Evolutionary conservation across 768 basidiomycete genomes (phyloP).

Genomic region (Phylloporus arenicola): DNA sequence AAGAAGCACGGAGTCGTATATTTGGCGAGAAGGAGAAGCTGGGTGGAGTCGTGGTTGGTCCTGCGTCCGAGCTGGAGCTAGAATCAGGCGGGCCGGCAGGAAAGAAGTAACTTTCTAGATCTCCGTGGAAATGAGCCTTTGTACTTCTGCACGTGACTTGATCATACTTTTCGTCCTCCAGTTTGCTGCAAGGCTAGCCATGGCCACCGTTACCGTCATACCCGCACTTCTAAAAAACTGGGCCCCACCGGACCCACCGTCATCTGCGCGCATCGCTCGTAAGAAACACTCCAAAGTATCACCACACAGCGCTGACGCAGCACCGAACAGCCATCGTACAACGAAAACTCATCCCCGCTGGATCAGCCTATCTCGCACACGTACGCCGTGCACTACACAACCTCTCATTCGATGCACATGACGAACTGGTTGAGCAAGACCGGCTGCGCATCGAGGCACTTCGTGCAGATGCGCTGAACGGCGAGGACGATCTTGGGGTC

Average conservation of each 20-base stretch:
- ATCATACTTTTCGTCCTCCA: neutral
- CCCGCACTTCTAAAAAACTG: conserved; percentile 24
- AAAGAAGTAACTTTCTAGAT: conserved; percentile 9
- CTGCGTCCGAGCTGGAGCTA: conserved; percentile 8
- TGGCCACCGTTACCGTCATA: conserved; percentile 24
- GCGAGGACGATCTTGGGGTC: conserved; percentile 84
- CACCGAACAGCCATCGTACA: conserved; percentile 28
- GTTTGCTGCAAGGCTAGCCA: conserved; percentile 1
- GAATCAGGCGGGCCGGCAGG: conserved; percentile 7
- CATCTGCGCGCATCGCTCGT: conserved; percentile 23
- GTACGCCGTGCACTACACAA: conserved; percentile 70
- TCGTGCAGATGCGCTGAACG: conserved; percentile 41
- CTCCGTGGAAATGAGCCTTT: conserved; percentile 12
- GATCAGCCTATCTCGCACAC: conserved; percentile 81
- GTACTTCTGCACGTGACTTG: conserved; percentile 13
- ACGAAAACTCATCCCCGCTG: conserved; percentile 71
- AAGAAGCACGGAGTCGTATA: conserved; percentile 68
- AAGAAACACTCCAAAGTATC: conserved; percentile 3
- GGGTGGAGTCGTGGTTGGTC: conserved; percentile 22
- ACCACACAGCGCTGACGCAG: neutral
- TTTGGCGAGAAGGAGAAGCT: conserved; percentile 40
- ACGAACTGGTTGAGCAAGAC: conserved; percentile 57
- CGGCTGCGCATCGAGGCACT: conserved; percentile 46
- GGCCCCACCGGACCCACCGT: conserved; percentile 11
- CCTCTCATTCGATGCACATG: conserved; percentile 79